Conservation (phyloP, 371 early-diverging fungal genomes). For the Umbelopsis sp. region DNA sequence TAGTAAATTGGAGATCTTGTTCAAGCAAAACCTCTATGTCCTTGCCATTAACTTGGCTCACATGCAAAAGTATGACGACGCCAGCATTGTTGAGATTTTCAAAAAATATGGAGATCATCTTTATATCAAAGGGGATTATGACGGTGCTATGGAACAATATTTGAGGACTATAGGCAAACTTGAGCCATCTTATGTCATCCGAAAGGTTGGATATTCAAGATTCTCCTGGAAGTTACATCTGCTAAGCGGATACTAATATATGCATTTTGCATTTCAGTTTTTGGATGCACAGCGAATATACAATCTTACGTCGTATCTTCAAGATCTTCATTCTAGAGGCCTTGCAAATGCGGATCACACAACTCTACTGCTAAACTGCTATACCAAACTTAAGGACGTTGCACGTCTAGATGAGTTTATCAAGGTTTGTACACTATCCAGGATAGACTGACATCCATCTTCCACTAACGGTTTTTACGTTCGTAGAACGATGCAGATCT, state of each 20-base stretch:
- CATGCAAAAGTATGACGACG: conserved; percentile 73
- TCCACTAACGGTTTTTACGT: conserved; percentile 1
- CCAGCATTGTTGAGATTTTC: conserved; percentile 86
- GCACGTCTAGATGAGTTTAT: conserved; percentile 84
- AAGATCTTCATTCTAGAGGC: conserved; percentile 82
- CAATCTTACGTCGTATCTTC: conserved; percentile 86
- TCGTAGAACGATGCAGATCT: conserved; percentile 66
- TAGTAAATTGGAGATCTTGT: conserved; percentile 85
- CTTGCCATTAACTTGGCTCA: conserved; percentile 84
- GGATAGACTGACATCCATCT: not conserved
- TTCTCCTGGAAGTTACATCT: not conserved
- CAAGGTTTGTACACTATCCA: conserved; percentile 47
- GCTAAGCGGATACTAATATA: not conserved
- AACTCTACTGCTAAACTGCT: conserved; percentile 94
- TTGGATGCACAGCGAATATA: conserved; percentile 92
- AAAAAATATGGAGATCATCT: conserved; percentile 92
- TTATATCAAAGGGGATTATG: conserved; percentile 87
- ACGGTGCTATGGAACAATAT: conserved; percentile 91
- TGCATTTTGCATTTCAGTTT: conserved; percentile 50
- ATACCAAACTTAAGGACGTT: conserved; percentile 91
- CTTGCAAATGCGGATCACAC: conserved; percentile 94
- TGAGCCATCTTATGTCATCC: conserved; percentile 93
- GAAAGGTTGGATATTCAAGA: conserved; percentile 62
- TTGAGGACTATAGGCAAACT: conserved; percentile 90
- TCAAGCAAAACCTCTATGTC: conserved; percentile 85